A percentile compares a stretch with the other conserved stretches of the same genome.
These are phyloP conservation scores for Grigorovia transvaalensis DNA, from an alignment of 805 yeast species.

Conservation along the genomic window DNA sequence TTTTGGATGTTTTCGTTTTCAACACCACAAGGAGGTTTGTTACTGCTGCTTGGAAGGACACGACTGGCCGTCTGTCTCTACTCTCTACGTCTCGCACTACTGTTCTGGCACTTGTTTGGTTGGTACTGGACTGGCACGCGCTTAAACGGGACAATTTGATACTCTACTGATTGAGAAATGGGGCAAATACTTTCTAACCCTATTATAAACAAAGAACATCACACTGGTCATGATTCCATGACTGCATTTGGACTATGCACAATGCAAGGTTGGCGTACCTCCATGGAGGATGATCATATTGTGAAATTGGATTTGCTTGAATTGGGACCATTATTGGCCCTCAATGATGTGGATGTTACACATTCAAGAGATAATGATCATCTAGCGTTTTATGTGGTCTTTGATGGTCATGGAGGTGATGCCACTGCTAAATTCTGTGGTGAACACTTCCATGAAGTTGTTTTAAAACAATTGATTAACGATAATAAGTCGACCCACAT, in stretches of 20 bases:
- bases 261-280: constrained; percentile 99
- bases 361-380: constrained; percentile 29
- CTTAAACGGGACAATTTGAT: too few species aligned
- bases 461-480: constrained; percentile 40
- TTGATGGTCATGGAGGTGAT: constrained; percentile 96
- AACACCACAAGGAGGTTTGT: too few species aligned
- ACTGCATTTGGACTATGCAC: constrained; percentile 77
- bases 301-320: constrained; percentile 23
- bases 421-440: constrained; percentile 85
- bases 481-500: not conserved
- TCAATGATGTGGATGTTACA: constrained; percentile 5
- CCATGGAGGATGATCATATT: constrained; percentile 94
- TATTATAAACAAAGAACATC: constrained; percentile 58
- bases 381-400: constrained; percentile 81
- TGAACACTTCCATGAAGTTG: constrained; percentile 54
- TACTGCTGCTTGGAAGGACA: too few species aligned
- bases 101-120: too few species aligned
- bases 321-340: not conserved
- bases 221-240: constrained; percentile 53
- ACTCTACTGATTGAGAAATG: constrained; percentile 36
- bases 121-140: not conserved
- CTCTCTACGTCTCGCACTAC: too few species aligned
- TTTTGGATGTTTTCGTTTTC: too few species aligned
- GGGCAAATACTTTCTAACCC: constrained; percentile 97
- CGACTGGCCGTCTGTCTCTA: too few species aligned